phyloP scores from a whole-genome alignment of 129 eudicot genomes.

The Ambrosia artemisiifolia region DNA sequence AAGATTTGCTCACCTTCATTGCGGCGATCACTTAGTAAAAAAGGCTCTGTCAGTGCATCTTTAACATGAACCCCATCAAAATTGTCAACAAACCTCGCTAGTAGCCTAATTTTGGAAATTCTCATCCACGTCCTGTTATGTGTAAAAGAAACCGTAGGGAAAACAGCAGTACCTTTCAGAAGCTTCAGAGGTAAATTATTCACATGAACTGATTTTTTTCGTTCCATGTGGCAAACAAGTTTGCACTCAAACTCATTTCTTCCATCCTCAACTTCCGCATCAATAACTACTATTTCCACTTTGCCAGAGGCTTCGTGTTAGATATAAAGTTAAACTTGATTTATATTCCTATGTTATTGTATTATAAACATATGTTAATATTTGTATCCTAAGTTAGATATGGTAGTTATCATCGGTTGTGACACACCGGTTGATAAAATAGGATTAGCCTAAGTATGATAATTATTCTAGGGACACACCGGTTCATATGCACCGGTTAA shows the following conservation, averaged over 20 bases:
- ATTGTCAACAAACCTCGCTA: conserved; percentile 56
- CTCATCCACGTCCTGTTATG: conserved; percentile 65
- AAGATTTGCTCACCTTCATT: conserved; percentile 52
- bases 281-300: conserved; percentile 75
- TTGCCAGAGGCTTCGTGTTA: conserved; percentile 61
- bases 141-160: conserved; percentile 53
- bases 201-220: conserved; percentile 53
- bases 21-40: conserved; percentile 65
- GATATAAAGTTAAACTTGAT: too few relatives aligned
- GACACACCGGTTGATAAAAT: too few relatives aligned
- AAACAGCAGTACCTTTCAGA: conserved; percentile 45
- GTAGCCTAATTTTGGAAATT: conserved; percentile 63
- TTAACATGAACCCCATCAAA: conserved; percentile 42
- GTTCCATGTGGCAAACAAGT: conserved; percentile 51
- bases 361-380: too few relatives aligned
- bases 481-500: too few relatives aligned
- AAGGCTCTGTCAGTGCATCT: conserved; percentile 74
- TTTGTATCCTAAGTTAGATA: too few relatives aligned
- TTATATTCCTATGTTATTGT: too few relatives aligned
- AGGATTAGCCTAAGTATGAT: too few relatives aligned
- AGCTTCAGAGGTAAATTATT: conserved; percentile 45
- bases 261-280: conserved; percentile 61
- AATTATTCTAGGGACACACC: too few relatives aligned
- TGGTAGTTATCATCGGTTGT: too few relatives aligned
- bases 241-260: conserved; percentile 37